These are phyloP conservation scores for Magnusiomyces magnusii DNA, from an alignment of 1,139 yeast genomes.

Conservation along the genomic window DNA sequence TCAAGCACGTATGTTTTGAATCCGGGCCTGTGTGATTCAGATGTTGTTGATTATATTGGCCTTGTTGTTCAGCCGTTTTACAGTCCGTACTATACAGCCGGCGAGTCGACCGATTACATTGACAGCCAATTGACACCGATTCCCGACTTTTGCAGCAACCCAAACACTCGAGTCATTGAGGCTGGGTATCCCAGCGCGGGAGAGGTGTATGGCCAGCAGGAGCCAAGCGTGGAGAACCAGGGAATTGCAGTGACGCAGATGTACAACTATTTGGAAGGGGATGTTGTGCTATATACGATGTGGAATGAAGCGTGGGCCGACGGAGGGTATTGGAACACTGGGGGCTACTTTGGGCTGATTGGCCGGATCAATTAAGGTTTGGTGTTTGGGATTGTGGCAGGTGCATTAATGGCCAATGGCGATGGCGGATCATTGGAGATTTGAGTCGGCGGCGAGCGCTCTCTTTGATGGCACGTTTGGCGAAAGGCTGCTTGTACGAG, in stretches of 20 bases:
- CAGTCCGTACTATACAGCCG: slow-evolving; percentile 52
- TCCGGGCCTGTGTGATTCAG: slow-evolving; percentile 61
- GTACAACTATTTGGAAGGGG: slow-evolving; percentile 44
- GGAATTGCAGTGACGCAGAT: slow-evolving; percentile 55
- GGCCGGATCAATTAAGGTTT: background rate
- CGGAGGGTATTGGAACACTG: slow-evolving; percentile 81
- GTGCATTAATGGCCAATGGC: too few species aligned
- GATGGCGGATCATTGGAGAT: too few species aligned
- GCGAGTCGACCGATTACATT: slow-evolving; percentile 66
- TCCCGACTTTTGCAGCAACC: slow-evolving; percentile 35
- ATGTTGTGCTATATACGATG: slow-evolving; percentile 64
- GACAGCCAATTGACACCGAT: slow-evolving; percentile 51
- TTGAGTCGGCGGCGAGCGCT: too few species aligned
- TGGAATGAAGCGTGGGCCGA: slow-evolving; percentile 78
- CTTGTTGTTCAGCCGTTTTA: slow-evolving; percentile 85
- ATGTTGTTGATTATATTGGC: slow-evolving; percentile 64
- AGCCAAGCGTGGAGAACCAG: slow-evolving; percentile 68
- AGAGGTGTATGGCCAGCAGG: slow-evolving; percentile 57
- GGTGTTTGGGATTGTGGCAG: too few species aligned
- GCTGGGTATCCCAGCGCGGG: slow-evolving; percentile 89
- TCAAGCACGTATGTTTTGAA: slow-evolving; percentile 60
- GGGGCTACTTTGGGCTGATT: slow-evolving; percentile 65
- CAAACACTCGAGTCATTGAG: slow-evolving; percentile 53
- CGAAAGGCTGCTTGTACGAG: too few species aligned
- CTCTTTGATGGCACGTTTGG: too few species aligned